Percentiles rank a stretch among this genome's conserved stretches.
Conservation (phyloP, 139 green algal species). For the Marvania coccoides region DNA sequence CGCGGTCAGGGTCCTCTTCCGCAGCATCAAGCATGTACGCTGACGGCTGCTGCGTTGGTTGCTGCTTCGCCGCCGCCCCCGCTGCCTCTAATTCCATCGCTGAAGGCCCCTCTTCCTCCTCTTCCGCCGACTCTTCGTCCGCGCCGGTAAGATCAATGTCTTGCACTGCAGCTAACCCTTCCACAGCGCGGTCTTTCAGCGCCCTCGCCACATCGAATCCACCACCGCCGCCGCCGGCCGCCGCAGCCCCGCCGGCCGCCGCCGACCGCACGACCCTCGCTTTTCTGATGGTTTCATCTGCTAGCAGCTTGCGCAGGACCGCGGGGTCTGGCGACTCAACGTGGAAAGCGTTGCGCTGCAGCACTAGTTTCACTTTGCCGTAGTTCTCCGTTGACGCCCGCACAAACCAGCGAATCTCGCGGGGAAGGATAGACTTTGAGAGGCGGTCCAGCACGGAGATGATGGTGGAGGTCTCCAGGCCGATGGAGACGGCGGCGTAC, state of each 20-base stretch:
- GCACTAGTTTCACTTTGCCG: conserved; percentile 96
- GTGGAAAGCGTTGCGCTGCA: conserved; percentile 91
- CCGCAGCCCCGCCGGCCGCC: not conserved
- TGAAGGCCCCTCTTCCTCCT: conserved; percentile 4
- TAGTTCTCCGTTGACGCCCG: conserved; percentile 86
- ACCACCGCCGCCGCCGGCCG: not conserved
- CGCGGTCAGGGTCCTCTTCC: conserved; percentile 43
- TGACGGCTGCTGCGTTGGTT: not conserved
- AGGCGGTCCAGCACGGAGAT: conserved; percentile 78
- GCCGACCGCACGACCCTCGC: conserved; percentile 1
- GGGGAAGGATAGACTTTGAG: conserved; percentile 63
- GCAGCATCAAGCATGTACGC: conserved; percentile 20
- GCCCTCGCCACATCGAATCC: conserved; percentile 2
- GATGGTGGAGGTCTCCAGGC: conserved; percentile 89
- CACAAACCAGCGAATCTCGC: conserved; percentile 78
- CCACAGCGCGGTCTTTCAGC: conserved; percentile 13
- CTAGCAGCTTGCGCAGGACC: conserved; percentile 66
- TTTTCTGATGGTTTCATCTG: conserved; percentile 33
- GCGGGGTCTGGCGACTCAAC: conserved; percentile 80
- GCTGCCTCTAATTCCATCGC: not conserved
- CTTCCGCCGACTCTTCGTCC: conserved; percentile 10
- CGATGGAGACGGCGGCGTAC: conserved; percentile 95
- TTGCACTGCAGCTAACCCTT: conserved; percentile 17
- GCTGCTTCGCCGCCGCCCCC: not conserved
- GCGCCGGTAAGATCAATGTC: conserved; percentile 10